Evolutionary conservation across 1,284 basidiomycete genomes (phyloP), one percentile per base, ranked within the genome.

Genomic region (Fomitopsis schrenkii): DNA sequence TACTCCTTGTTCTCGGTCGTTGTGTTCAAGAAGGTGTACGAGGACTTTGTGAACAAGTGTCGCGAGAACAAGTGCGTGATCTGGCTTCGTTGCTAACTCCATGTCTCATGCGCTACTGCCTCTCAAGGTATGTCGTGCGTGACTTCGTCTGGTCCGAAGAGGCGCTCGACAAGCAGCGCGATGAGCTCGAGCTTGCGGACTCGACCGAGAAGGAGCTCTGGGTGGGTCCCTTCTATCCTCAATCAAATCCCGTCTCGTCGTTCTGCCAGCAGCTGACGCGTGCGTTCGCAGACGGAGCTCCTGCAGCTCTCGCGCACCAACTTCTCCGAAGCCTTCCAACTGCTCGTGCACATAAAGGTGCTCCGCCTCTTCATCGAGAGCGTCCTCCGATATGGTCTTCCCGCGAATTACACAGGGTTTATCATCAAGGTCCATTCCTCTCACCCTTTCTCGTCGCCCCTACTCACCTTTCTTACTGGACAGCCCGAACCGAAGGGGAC

Each of bases 281-380:
- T 28, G 15, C 50, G 17, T 22, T 17, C 22, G 42, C 69, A 97
- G 95, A 94, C 95, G 22, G 97, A 99, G 71, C 83, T 99, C 2
- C 80, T 99, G n/a, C 87, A 94, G 64, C 77, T 99, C 48, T 88
- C 95, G 35, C 83, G 97, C 63, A 97, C 94, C 62, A 98, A 97
- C 78, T 99, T 99, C 74, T 96, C 94, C 6, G 97, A 99, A 77
- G 88, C 96, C 3, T 96, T 96, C 79, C 95, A 99, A 75, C 84
- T 97, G 38, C 83, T 98, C 19, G 91, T 96, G 1, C 97, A 99
- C 72, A 80, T 99, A 64, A 98, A 99, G 77, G 85, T 98, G 59
- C 76, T 98, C 26, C 87, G 95, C 30, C 81, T 97, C 10, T 98
- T 95, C 70, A 90, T 97, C 15, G 97, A 99, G 78, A 97, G 94